These are phyloP conservation scores for Phyllosticta citrichinensis DNA, from an alignment of 2,329 filamentous ascomycete genomes.

Conservation along the genomic window DNA sequence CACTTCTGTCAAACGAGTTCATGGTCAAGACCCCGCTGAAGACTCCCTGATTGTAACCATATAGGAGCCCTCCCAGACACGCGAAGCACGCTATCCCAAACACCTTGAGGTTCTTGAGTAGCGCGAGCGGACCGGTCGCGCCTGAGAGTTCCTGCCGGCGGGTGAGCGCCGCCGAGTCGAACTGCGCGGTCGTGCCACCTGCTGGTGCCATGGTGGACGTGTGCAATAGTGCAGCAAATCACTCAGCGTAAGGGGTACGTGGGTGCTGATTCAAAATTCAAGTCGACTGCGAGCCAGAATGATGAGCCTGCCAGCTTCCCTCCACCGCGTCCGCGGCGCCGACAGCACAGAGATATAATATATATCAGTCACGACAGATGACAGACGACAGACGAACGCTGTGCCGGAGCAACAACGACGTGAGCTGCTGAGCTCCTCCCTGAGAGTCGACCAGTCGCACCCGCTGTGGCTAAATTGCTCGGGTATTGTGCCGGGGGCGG, in stretches of 20 bases:
- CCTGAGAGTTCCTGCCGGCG: slow-evolving; percentile 32
- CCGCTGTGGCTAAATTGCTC: not conserved
- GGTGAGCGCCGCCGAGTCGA: slow-evolving; percentile 32
- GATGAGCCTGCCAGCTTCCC: not conserved
- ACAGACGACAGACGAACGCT: not conserved
- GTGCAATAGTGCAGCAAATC: not conserved
- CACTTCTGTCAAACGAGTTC: slow-evolving; percentile 34
- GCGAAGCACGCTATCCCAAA: slow-evolving; percentile 47
- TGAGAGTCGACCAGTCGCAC: not conserved
- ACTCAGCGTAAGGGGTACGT: not conserved
- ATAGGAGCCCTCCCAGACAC: slow-evolving; percentile 43
- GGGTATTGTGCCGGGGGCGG: not conserved
- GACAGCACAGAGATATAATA: not conserved
- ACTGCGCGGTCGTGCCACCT: slow-evolving; percentile 23
- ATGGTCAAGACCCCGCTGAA: slow-evolving; percentile 58
- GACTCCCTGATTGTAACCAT: slow-evolving; percentile 69
- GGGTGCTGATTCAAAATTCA: not conserved
- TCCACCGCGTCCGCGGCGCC: not conserved
- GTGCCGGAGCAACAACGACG: not conserved
- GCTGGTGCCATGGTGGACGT: slow-evolving; percentile 26
- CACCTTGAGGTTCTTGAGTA: slow-evolving; percentile 44
- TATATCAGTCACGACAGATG: not conserved
- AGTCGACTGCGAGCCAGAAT: not conserved
- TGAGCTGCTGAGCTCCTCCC: not conserved
- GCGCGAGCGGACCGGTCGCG: slow-evolving; percentile 35